Conservation (phyloP, 768 basidiomycete genomes). For the Boletus subparvulus region DNA sequence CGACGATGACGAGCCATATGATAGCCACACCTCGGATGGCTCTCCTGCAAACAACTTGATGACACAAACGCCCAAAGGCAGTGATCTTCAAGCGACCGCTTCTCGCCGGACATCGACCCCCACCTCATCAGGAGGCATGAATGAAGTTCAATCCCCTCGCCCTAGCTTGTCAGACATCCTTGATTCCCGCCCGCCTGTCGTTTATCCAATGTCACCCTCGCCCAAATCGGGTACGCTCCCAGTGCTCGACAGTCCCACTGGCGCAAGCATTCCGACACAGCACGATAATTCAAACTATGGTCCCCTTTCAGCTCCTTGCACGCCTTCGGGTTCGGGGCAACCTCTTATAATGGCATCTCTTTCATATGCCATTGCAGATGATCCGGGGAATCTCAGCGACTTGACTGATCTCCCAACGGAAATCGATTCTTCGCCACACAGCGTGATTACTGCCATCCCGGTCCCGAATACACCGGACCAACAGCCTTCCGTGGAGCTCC, state of each 20-base stretch:
- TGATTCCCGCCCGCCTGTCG: neutral
- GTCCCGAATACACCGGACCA: neutral
- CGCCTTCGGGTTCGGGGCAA: neutral
- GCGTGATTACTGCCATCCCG: neutral
- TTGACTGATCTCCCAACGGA: slow-evolving; percentile 33
- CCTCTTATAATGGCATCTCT: neutral
- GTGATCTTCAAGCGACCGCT: neutral
- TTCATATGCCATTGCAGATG: slow-evolving; percentile 5
- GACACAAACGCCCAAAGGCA: neutral
- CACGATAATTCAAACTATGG: neutral
- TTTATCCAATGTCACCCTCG: neutral
- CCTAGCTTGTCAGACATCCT: neutral
- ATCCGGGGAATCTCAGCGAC: slow-evolving; percentile 22
- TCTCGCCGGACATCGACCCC: neutral
- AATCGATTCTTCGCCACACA: slow-evolving; percentile 11
- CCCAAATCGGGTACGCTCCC: neutral
- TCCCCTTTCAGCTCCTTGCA: neutral
- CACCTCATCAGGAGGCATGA: neutral
- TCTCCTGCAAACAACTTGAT: neutral
- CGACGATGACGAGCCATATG: slow-evolving; percentile 3
- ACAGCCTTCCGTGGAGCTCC: neutral
- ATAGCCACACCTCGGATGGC: neutral
- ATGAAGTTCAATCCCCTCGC: neutral
- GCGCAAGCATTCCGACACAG: neutral
- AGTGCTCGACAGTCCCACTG: neutral